Evolutionary conservation across 2,329 filamentous ascomycete species (phyloP).

Genomic region (Ramularia collo-cygni): DNA sequence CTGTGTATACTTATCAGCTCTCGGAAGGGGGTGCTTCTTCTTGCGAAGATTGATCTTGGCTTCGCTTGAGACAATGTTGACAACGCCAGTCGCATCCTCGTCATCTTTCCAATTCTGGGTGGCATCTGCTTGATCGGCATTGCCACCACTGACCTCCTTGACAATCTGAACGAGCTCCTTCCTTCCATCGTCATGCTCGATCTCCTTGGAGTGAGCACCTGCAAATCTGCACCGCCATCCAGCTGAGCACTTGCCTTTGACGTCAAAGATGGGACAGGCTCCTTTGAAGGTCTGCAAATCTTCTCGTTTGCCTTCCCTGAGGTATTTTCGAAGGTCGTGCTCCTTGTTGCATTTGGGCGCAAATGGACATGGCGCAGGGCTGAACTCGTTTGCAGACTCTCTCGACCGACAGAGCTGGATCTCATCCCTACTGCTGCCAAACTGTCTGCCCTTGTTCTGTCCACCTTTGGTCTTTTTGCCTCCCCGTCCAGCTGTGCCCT

Average conservation of each 20-base stretch:
- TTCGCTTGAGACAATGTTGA: constrained; percentile 64
- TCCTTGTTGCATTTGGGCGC: constrained; percentile 74
- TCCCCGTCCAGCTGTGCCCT: constrained; percentile 21
- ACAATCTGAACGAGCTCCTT: constrained; percentile 72
- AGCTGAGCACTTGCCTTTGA: constrained; percentile 66
- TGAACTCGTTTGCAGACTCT: constrained; percentile 69
- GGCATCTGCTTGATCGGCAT: constrained; percentile 23
- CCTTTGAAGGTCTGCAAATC: constrained; percentile 72
- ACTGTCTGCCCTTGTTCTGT: constrained; percentile 77
- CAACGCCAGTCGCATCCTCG: constrained; percentile 51
- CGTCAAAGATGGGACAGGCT: constrained; percentile 74
- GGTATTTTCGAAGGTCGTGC: constrained; percentile 80
- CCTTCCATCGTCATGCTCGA: constrained; percentile 68
- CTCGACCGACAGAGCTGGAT: constrained; percentile 72
- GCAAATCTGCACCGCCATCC: constrained; percentile 96
- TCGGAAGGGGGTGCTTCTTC: constrained; percentile 62
- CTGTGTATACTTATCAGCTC: constrained; percentile 66
- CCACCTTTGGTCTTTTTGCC: constrained; percentile 54
- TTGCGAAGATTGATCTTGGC: constrained; percentile 70
- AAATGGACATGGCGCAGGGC: constrained; percentile 65
- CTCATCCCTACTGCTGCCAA: constrained; percentile 71
- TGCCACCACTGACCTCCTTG: constrained; percentile 33
- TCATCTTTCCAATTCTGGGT: constrained; percentile 19
- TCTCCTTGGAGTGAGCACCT: constrained; percentile 76
- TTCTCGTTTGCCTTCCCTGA: constrained; percentile 71